A percentile compares a stretch with the other conserved stretches of the same genome.
phyloP scores from a whole-genome alignment of 2,329 filamentous ascomycete genomes.

The Monosporascus sp. region DNA sequence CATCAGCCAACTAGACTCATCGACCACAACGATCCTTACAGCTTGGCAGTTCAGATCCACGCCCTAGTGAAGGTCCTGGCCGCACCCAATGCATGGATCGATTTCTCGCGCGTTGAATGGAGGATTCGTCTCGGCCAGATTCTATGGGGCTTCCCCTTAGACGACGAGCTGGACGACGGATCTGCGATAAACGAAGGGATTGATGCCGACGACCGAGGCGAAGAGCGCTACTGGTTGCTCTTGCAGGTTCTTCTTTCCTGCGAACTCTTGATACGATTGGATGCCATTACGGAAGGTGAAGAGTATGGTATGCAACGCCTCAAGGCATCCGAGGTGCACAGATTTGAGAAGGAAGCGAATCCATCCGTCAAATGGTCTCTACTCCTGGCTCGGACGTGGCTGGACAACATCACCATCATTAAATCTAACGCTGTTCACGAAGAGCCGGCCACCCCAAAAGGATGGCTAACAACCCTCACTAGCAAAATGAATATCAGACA shows the following conservation, averaged over 20 bases:
- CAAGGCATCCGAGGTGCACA: conserved; percentile 51
- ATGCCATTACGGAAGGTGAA: conserved; percentile 57
- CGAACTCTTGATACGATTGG: conserved; percentile 60
- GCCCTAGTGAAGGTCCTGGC: conserved; percentile 61
- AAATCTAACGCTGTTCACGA: conserved; percentile 34
- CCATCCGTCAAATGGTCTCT: conserved; percentile 62
- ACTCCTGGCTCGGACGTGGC: conserved; percentile 58
- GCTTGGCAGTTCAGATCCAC: conserved; percentile 65
- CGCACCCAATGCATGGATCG: conserved; percentile 64
- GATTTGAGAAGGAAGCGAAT: conserved; percentile 58
- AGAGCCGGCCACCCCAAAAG: conserved; percentile 27
- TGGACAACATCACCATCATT: conserved; percentile 61
- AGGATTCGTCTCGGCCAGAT: conserved; percentile 68
- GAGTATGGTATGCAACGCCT: conserved; percentile 48
- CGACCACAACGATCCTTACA: conserved; percentile 54
- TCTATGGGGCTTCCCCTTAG: conserved; percentile 55
- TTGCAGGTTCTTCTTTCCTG: conserved; percentile 61
- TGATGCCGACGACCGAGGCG: conserved; percentile 45
- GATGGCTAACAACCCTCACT: conserved; percentile 55
- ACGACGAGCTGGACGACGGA: conserved; percentile 49
- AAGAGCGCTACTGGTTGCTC: conserved; percentile 63
- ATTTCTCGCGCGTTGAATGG: conserved; percentile 72
- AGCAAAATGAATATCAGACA: conserved; percentile 45
- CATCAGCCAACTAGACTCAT: conserved; percentile 51
- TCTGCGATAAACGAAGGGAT: conserved; percentile 46